These are phyloP conservation scores for Eimeria zaria DNA, from an alignment of 169 alveolate species.

Conservation along the genomic window DNA sequence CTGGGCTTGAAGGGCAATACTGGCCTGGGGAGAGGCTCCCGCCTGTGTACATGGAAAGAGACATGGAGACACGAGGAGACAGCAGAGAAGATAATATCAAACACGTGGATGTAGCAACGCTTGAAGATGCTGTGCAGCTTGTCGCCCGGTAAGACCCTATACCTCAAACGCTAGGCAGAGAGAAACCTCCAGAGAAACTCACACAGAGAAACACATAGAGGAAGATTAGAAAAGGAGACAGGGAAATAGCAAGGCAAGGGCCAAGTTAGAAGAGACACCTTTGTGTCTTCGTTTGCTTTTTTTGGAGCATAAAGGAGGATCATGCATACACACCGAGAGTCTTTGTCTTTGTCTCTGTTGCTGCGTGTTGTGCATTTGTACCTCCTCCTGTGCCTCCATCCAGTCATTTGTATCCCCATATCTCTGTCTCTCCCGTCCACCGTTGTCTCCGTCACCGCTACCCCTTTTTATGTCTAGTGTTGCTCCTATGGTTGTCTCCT, in stretches of 20 bases:
- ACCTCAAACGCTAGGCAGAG: not conserved
- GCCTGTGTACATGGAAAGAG: not conserved
- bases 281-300: not conserved
- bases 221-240: not conserved
- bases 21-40: slow-evolving; percentile 67
- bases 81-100: not conserved
- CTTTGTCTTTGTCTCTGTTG: not conserved
- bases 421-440: not conserved
- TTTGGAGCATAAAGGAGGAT: not conserved
- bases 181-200: not conserved
- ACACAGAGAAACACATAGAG: not conserved
- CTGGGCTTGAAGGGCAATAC: slow-evolving; percentile 13
- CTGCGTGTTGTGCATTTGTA: not conserved
- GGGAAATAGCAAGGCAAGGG: not conserved
- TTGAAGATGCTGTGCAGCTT: slow-evolving; percentile 34
- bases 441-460: not conserved
- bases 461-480: no score
- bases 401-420: not conserved
- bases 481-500: not conserved
- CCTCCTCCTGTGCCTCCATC: not conserved
- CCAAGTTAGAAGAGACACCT: not conserved
- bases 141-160: slow-evolving; percentile 32
- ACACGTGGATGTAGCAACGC: not conserved
- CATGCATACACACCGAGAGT: not conserved
- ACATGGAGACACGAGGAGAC: not conserved